Evolutionary conservation across 257 asterid species (phyloP).

Genomic region (Nicotiana obtusifolia): DNA sequence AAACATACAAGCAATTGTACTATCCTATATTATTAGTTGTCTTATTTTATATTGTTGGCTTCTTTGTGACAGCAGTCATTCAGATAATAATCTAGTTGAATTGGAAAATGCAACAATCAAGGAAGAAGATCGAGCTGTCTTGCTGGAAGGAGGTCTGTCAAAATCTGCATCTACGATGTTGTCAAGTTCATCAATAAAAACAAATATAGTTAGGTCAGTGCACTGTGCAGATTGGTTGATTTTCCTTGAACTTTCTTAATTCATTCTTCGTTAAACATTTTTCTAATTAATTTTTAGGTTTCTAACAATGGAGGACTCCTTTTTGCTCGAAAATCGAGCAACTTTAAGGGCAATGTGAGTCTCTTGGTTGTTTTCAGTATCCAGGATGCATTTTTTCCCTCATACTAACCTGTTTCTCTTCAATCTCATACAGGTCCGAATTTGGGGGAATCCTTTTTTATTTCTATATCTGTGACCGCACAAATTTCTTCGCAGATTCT

Average conservation of each 20-base stretch:
- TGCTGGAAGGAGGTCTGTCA: slow-evolving; percentile 85
- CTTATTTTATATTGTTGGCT: slow-evolving; percentile 15
- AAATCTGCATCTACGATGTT: slow-evolving; percentile 64
- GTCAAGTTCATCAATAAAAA: slow-evolving; percentile 47
- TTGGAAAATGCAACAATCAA: slow-evolving; percentile 49
- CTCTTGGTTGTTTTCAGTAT: slow-evolving; percentile 2
- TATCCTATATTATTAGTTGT: not conserved
- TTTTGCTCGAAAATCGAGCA: slow-evolving; percentile 46
- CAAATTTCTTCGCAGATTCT: slow-evolving; percentile 73
- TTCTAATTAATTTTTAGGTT: slow-evolving; percentile 28
- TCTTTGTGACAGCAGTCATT: slow-evolving; percentile 52
- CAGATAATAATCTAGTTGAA: slow-evolving; percentile 70
- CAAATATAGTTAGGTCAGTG: slow-evolving; percentile 71
- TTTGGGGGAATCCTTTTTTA: slow-evolving; percentile 80
- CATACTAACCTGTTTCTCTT: not conserved
- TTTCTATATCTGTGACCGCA: slow-evolving; percentile 85
- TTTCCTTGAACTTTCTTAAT: slow-evolving; percentile 9
- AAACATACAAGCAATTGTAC: not conserved
- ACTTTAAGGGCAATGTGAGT: slow-evolving; percentile 43
- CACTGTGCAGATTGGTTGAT: not conserved
- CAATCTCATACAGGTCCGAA: slow-evolving; percentile 70
- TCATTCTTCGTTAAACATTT: not conserved
- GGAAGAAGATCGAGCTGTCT: slow-evolving; percentile 73
- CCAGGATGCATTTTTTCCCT: not conserved
- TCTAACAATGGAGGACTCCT: slow-evolving; percentile 45